These are phyloP conservation scores for Eremothecium cymbalariae DNA, from an alignment of 1,139 yeast genomes.

Conservation along the genomic window DNA sequence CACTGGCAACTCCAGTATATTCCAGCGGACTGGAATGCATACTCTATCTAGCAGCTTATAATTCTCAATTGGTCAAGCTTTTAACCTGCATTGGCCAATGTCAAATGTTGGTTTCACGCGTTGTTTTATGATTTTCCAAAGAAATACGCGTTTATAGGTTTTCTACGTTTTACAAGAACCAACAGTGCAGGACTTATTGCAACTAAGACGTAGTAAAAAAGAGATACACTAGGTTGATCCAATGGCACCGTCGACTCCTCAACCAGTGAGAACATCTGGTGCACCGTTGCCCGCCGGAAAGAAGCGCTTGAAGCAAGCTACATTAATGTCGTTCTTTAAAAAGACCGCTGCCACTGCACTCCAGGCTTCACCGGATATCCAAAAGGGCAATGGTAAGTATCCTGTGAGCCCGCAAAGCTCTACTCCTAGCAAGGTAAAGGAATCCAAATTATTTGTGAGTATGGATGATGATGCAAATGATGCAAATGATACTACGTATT, in stretches of 20 bases:
- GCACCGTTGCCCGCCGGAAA: conserved; percentile 23
- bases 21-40: too few species aligned
- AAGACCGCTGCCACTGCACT: conserved; percentile 14
- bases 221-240: too few species aligned
- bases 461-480: conserved; percentile 29
- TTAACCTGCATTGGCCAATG: too few species aligned
- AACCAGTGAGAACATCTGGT: conserved; percentile 11
- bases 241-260: conserved; percentile 23
- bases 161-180: too few species aligned
- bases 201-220: too few species aligned
- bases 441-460: conserved; percentile 15
- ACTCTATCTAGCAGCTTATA: too few species aligned
- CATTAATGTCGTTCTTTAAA: conserved; percentile 49
- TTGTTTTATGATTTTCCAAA: too few species aligned
- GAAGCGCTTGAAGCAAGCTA: conserved; percentile 44
- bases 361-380: not conserved
- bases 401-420: conserved; percentile 2
- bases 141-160: too few species aligned
- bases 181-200: too few species aligned
- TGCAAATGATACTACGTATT: conserved; percentile 15
- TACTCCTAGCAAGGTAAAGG: conserved; percentile 6
- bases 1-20: too few species aligned
- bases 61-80: too few species aligned
- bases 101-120: too few species aligned
- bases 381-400: not conserved